Base-by-base conservation (phyloP, 2,329 filamentous ascomycete species). In the Sporothrix brasiliensis region DNA sequence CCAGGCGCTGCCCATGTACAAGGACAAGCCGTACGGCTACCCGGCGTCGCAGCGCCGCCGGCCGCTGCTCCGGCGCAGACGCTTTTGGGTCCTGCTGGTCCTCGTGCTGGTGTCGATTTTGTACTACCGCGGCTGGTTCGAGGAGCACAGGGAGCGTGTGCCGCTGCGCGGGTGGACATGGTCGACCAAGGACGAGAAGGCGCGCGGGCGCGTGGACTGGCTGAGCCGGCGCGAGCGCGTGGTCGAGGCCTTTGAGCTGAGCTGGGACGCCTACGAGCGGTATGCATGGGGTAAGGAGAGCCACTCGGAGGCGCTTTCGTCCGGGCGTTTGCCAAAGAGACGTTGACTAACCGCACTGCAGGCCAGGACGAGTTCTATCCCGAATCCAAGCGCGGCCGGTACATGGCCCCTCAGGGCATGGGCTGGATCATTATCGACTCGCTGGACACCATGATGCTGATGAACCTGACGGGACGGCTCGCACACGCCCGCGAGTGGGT, bases 351-450 rank as follows among this genome's bases (percentile, higher is more conserved):
- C 53, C 34, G 3, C 13, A 16, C 7, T 16, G 27, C 44, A 91
- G 89, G 93, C 47, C 90, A 90, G 76, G 95, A 99, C 78, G 90
- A 95, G 79, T 99, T 92, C 78, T 89, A 92, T 75, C 95, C 95
- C 1, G 81, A 94, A 39, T 89, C 91, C 6, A 95, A 95, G 78
- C 88, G 82, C 21, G 92, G 93, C 66, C 85, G 84, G 67, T 89
- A 95, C 76, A 98, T 99, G 94, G 89, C 93, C 7, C 86, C 91
- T 3, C 89, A 92, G 73, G 95, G 94, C 34, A 86, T 99, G 80
- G 95, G 95, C 41, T 99, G 96, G 95, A 98, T 98, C 77, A 97
- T 99, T 73, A 91, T 99, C 70, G 95, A 99, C 81, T 89, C 94
- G 14, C 83, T 99, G 73, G 95, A 99, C 80, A 99, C 95, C 0